Conservation (phyloP, 441 rosid species). For the Cnidoscolus chayamansa region DNA sequence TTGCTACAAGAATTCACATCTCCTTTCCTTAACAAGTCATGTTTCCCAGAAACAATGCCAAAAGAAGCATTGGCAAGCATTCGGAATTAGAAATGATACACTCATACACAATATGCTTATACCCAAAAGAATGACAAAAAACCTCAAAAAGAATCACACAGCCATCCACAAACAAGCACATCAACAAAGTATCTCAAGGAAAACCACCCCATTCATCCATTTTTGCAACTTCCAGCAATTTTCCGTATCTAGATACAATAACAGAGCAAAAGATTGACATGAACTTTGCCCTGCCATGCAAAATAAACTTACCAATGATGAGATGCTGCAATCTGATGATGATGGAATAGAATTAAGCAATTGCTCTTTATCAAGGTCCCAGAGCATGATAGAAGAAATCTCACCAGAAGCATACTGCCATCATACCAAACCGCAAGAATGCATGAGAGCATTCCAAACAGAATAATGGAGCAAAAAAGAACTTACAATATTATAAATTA, state of each 20-base stretch:
- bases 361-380: conserved; percentile 96
- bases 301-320: conserved; percentile 55
- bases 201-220: background rate
- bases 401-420: conserved; percentile 89
- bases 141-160: background rate
- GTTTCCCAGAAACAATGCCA: background rate
- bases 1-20: background rate
- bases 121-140: background rate
- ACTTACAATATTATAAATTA: conserved; percentile 15
- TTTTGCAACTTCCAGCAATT: background rate
- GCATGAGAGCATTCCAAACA: conserved; percentile 16
- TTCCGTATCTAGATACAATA: background rate
- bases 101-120: background rate
- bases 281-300: no score
- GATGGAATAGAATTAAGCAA: conserved; percentile 66
- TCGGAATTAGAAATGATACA: no score
- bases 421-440: conserved; percentile 18
- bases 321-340: conserved; percentile 69
- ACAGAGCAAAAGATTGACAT: no score
- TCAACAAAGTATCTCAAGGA: background rate
- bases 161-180: background rate
- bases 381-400: conserved; percentile 67
- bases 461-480: conserved; percentile 8
- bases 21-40: no score
- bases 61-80: background rate